Base-by-base conservation (phyloP, 2,329 filamentous ascomycete species). In the Neofusicoccum kwambonambiense region DNA sequence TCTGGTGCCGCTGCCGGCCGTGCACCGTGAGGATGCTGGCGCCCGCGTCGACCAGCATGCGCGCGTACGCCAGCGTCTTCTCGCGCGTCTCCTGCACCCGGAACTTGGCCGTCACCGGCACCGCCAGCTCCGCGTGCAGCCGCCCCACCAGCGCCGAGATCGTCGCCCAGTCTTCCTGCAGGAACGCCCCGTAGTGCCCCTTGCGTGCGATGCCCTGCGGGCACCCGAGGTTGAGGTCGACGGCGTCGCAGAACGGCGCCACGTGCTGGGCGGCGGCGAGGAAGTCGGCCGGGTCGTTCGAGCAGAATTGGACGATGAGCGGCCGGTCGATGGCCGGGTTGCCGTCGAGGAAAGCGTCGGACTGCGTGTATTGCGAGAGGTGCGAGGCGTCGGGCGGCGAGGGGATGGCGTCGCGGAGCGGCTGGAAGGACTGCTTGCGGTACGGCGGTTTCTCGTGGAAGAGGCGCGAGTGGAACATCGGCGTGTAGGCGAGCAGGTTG, bases 61-160 rank as follows among this genome's bases (percentile, higher is more conserved):
- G 87, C 12, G 95, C 95, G 77, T 99, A 99, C 50, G 88, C 89
- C 68, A 99, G 80, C 0, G 93, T 97, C 75, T 89, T 88, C 79
- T 97, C 93, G 67, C 85, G 89, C 0, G 90, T 93, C 45, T 97
- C 94, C 4, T 96, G 83, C 19, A 98, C 89, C 8, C 95, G 86
- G 71, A 99, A 96, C 80, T 99, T 99, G 31, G 94, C 95, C 2
- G 95, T 98, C 13, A 99, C 89, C 0, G 95, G 95, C 0, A 99
- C 81, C 2, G 89, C 79, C 3, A 99, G 83, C 64, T 92, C 86
- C 45, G 85, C 84, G 74, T 97, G 91, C 51, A 98, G 81, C n/a
- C 82, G 92, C 71, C 89, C 89, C 73, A 99, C 92, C 73, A 99
- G 82, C n/a, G 83, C 83, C 73, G 89, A 90, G 65, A 99, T 90